Evolutionary conservation across 2,329 filamentous ascomycete species (phyloP).

Genomic region (Emydomyces testavorans): DNA sequence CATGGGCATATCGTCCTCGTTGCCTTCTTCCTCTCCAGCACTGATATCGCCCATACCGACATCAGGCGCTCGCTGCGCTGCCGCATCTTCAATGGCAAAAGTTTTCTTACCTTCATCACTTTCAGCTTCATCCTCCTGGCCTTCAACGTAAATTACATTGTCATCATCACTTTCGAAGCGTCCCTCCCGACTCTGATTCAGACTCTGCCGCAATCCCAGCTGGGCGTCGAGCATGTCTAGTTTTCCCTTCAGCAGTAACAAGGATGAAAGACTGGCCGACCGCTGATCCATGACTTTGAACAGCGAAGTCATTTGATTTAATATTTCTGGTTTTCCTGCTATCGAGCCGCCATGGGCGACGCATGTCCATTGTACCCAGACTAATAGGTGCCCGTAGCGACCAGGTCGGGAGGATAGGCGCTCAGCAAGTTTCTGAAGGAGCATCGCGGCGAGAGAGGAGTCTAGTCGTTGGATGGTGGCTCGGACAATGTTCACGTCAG

Average conservation of each 20-base stretch:
- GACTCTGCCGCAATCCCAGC: conserved; percentile 63
- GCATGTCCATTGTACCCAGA: conserved; percentile 93
- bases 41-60: conserved; percentile 31
- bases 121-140: conserved; percentile 51
- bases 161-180: conserved; percentile 53
- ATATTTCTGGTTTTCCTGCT: conserved; percentile 70
- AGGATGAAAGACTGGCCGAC: conserved; percentile 65
- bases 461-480: conserved; percentile 85
- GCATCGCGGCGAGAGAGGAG: conserved; percentile 63
- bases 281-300: conserved; percentile 82
- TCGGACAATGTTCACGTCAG: conserved; percentile 64
- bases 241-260: conserved; percentile 86
- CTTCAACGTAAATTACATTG: conserved; percentile 79
- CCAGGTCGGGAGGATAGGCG: conserved; percentile 78
- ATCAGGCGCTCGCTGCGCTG: not conserved
- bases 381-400: conserved; percentile 77
- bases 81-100: conserved; percentile 6
- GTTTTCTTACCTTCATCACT: conserved; percentile 30
- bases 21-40: conserved; percentile 42
- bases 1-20: conserved; percentile 46
- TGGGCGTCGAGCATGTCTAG: conserved; percentile 89
- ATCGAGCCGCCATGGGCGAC: conserved; percentile 85
- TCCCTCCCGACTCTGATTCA: conserved; percentile 49
- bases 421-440: conserved; percentile 76
- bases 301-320: conserved; percentile 64